These are phyloP conservation scores for Dalbergia oliveri DNA, from an alignment of 306 rosid species.

Conservation along the genomic window DNA sequence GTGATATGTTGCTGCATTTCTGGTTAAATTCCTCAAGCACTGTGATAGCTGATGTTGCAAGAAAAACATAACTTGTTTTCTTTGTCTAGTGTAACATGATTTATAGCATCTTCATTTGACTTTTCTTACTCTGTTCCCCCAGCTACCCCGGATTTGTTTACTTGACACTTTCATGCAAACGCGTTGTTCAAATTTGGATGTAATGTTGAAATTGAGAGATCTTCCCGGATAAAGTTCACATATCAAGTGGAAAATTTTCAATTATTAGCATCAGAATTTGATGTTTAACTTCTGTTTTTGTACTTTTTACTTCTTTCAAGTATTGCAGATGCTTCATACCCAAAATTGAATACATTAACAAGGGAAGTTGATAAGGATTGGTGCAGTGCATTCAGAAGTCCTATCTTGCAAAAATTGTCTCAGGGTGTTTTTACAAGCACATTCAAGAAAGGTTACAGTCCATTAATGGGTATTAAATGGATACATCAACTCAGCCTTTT, in stretches of 20 bases:
- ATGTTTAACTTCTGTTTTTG: neutral
- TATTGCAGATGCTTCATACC: neutral
- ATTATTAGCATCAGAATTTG: neutral
- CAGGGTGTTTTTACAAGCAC: slow-evolving; percentile 18
- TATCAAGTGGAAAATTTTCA: slow-evolving; percentile 10
- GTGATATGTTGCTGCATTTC: slow-evolving; percentile 50
- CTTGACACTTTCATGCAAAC: slow-evolving; percentile 39
- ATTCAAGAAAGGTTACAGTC: neutral
- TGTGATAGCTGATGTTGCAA: slow-evolving; percentile 35
- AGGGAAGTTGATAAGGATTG: neutral
- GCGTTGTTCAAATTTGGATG: slow-evolving; percentile 22
- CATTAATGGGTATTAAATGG: neutral
- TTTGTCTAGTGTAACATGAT: slow-evolving; percentile 46
- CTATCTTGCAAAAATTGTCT: neutral
- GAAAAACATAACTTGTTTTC: slow-evolving; percentile 40
- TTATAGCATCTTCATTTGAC: slow-evolving; percentile 38
- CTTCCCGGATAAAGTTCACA: slow-evolving; percentile 31
- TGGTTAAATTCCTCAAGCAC: slow-evolving; percentile 17
- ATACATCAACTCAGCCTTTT: neutral
- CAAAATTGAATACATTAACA: slow-evolving; percentile 5
- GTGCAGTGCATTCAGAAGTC: neutral
- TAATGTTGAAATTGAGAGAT: slow-evolving; percentile 24
- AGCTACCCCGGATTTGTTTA: slow-evolving; percentile 17
- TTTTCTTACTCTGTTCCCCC: slow-evolving; percentile 22
- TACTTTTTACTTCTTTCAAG: neutral